These are phyloP conservation scores for Lecanicillium sp. DNA, from an alignment of 2,329 filamentous ascomycete species.

Conservation along the genomic window DNA sequence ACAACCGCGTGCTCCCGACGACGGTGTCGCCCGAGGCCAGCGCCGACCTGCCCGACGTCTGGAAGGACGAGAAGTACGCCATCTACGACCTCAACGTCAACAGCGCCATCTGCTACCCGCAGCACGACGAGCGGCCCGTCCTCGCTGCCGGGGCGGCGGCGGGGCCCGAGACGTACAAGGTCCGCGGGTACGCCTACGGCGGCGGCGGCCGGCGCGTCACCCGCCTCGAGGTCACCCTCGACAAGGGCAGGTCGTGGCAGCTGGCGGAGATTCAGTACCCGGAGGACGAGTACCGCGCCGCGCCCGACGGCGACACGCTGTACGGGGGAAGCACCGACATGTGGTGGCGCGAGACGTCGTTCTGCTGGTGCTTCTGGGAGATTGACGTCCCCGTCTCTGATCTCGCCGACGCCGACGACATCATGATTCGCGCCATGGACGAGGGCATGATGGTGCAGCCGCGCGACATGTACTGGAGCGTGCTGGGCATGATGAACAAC, in stretches of 20 bases:
- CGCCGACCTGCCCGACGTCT: slow-evolving; percentile 66
- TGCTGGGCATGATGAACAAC: slow-evolving; percentile 97
- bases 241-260: slow-evolving; percentile 75
- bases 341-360: slow-evolving; percentile 72
- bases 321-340: slow-evolving; percentile 76
- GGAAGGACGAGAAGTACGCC: slow-evolving; percentile 84
- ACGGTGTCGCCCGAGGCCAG: slow-evolving; percentile 78
- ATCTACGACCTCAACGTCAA: slow-evolving; percentile 91
- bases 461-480: slow-evolving; percentile 92
- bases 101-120: slow-evolving; percentile 72
- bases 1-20: slow-evolving; percentile 84
- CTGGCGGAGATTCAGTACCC: slow-evolving; percentile 74
- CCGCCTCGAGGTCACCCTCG: slow-evolving; percentile 74
- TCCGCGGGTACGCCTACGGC: slow-evolving; percentile 80
- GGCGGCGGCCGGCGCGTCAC: slow-evolving; percentile 82
- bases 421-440: slow-evolving; percentile 84
- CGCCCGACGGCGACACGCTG: slow-evolving; percentile 53
- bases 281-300: slow-evolving; percentile 72
- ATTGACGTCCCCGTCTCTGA: slow-evolving; percentile 59
- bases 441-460: slow-evolving; percentile 83
- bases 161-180: slow-evolving; percentile 47
- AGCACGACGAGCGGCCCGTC: slow-evolving; percentile 64
- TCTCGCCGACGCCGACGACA: slow-evolving; percentile 59
- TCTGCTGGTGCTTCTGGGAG: slow-evolving; percentile 93
- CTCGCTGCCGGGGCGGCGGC: slow-evolving; percentile 36